Evolutionary conservation across 768 basidiomycete species (phyloP), one percentile per base, ranked within the genome.

Genomic region (Leccinum barrowsii): DNA sequence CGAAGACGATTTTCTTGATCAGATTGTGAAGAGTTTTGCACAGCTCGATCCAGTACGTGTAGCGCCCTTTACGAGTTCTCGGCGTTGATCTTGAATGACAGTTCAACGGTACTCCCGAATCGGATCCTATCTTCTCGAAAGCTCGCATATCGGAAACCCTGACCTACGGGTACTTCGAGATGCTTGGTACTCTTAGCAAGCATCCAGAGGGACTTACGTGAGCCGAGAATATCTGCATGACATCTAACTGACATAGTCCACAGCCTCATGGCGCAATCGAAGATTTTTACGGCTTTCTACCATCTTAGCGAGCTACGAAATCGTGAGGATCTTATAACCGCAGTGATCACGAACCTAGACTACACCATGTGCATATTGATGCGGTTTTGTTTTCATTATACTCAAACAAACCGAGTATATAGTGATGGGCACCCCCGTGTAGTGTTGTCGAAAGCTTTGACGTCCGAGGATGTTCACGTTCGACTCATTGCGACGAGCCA

Each of bases 351-450:
- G 65, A 91, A 91, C 63, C 76, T 97, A 37, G 94, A 98, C 70
- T 99, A 98, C 60, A 85, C 83, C 70, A 86, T 87, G 94, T 94
- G 62, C 55, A 90, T 75, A 17, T 54, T 26, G 22, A 13, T 32
- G 35, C 10, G 1, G 21, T 34, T 55, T 52, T 61, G 5, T 58
- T 50, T 28, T 37, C 26, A 17, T 37, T 11, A 46, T 46, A 42
- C 50, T 56, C 40, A 56, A 26, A 61, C 57, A 30, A 46, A 21
- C 58, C 40, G 30, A 57, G n/a, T 35, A 44, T 40, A 40, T 28
- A 98, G 96, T 60, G 94, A 98, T 72, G 94, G 95, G 0, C 97
- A 99, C 73, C 82, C 94, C 0, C 86, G 97, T 19, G 91, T 98
- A 47, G 86, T 99, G 12, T 73, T 99, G 21, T 93, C 92, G 15